Conservation (phyloP, 2,329 filamentous ascomycete genomes). For the Corynespora cassiicola region DNA sequence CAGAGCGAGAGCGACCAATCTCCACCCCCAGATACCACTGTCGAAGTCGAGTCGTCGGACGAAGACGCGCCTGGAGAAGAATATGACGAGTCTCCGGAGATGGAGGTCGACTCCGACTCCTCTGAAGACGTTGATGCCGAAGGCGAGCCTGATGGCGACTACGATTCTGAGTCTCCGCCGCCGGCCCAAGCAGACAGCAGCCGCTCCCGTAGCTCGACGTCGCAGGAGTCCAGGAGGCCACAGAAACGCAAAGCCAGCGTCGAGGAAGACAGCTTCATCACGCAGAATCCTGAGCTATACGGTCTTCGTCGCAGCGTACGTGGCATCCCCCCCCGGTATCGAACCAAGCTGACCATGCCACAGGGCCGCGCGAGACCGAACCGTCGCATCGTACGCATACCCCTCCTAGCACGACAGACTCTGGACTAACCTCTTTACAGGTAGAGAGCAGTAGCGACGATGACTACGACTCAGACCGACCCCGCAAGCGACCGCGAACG, state of each 20-base stretch:
- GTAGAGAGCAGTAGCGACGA: slow-evolving; percentile 71
- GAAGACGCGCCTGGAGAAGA: slow-evolving; percentile 49
- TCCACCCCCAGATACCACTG: slow-evolving; percentile 68
- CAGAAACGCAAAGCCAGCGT: slow-evolving; percentile 70
- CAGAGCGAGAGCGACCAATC: slow-evolving; percentile 79
- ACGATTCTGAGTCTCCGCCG: slow-evolving; percentile 69
- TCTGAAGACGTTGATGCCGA: slow-evolving; percentile 58
- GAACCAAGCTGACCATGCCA: slow-evolving; percentile 38
- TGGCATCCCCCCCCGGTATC: slow-evolving; percentile 20
- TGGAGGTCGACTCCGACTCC: slow-evolving; percentile 53
- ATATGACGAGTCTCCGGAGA: slow-evolving; percentile 52
- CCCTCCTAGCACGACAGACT: slow-evolving; percentile 13
- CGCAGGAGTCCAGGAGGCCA: slow-evolving; percentile 70
- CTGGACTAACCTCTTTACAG: slow-evolving; percentile 43
- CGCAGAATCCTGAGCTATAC: slow-evolving; percentile 92
- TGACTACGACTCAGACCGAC: slow-evolving; percentile 68
- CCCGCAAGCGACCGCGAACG: slow-evolving; percentile 71
- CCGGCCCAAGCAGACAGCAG: slow-evolving; percentile 51
- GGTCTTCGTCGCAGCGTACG: slow-evolving; percentile 90
- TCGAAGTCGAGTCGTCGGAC: slow-evolving; percentile 43
- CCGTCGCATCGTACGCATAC: slow-evolving; percentile 64
- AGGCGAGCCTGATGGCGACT: slow-evolving; percentile 69
- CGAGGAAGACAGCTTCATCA: slow-evolving; percentile 84
- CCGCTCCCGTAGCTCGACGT: slow-evolving; percentile 70
- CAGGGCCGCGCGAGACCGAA: slow-evolving; percentile 67